These are phyloP conservation scores for Leccinellum luteum DNA, from an alignment of 768 basidiomycete species.

Conservation along the genomic window DNA sequence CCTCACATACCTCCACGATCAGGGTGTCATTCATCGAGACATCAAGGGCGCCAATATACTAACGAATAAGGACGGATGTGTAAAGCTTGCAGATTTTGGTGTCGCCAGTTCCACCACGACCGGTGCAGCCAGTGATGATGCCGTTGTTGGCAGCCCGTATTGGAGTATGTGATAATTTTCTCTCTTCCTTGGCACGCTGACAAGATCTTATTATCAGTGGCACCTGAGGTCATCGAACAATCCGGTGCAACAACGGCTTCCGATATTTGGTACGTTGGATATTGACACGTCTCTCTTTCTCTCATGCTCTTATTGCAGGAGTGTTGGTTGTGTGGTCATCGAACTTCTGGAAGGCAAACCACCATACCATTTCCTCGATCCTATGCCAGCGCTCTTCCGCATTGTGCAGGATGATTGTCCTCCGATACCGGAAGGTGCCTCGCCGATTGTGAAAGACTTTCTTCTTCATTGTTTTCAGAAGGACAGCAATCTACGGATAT, in stretches of 20 bases:
- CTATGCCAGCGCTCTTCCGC: constrained; percentile 97
- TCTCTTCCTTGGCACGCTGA: constrained; percentile 4
- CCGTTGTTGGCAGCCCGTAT: constrained; percentile 96
- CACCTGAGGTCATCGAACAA: constrained; percentile 98
- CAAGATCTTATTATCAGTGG: constrained; percentile 55
- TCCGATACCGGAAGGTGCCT: constrained; percentile 93
- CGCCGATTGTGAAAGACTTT: constrained; percentile 95
- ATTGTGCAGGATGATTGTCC: constrained; percentile 99
- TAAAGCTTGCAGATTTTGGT: constrained; percentile 99
- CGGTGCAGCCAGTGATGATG: constrained; percentile 76
- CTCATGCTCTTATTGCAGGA: constrained; percentile 39
- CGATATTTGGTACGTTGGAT: constrained; percentile 78
- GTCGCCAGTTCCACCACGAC: constrained; percentile 81
- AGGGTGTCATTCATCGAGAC: constrained; percentile 98
- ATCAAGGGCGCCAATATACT: constrained; percentile 99
- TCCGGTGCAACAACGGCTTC: constrained; percentile 95
- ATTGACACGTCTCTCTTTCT: not conserved
- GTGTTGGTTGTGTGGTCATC: constrained; percentile 96
- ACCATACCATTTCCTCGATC: constrained; percentile 92
- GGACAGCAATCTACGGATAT: constrained; percentile 90
- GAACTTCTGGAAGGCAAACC: constrained; percentile 88
- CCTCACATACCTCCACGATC: constrained; percentile 94
- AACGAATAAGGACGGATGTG: constrained; percentile 97
- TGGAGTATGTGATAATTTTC: constrained; percentile 69
- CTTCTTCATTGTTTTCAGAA: constrained; percentile 98